Evolutionary conservation across 148 eudicot genomes (phyloP).

Genomic region (Pharnaceum exiguum): DNA sequence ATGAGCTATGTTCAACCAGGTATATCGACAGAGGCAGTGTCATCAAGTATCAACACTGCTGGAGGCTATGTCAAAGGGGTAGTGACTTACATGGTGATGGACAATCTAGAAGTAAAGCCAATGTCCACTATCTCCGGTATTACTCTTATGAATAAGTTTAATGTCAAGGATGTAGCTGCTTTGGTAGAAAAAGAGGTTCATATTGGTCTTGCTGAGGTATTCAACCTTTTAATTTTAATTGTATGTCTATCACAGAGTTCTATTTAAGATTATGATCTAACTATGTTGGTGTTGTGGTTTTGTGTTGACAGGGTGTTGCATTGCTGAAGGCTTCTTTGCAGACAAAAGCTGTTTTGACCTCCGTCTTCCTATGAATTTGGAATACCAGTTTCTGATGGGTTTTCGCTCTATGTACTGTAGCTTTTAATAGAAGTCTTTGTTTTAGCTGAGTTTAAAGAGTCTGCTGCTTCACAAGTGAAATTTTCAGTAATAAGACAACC

Average conservation of each 20-base stretch:
- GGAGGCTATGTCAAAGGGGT: constrained; percentile 1
- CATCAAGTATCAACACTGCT: neutral
- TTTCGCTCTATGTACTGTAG: no score
- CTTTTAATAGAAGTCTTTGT: no score
- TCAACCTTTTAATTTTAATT: no score
- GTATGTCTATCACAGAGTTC: constrained; percentile 4
- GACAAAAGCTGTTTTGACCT: constrained; percentile 3
- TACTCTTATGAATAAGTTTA: neutral
- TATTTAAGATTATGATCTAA: neutral
- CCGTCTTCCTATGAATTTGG: constrained; percentile 12
- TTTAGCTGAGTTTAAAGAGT: no score
- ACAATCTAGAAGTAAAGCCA: neutral
- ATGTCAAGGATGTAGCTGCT: neutral
- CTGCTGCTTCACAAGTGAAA: no score
- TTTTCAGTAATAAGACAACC: no score
- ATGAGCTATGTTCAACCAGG: neutral
- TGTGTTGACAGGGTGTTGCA: neutral
- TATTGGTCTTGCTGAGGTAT: neutral
- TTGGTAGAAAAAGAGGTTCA: neutral
- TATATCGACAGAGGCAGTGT: neutral
- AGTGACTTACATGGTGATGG: constrained; percentile 7
- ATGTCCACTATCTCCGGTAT: constrained; percentile 1
- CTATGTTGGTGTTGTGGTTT: neutral
- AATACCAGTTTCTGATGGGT: no score
- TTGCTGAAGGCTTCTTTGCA: constrained; percentile 16